Conservation (phyloP, 169 alveolate genomes). For the Ichthyophthirius multifiliis region DNA sequence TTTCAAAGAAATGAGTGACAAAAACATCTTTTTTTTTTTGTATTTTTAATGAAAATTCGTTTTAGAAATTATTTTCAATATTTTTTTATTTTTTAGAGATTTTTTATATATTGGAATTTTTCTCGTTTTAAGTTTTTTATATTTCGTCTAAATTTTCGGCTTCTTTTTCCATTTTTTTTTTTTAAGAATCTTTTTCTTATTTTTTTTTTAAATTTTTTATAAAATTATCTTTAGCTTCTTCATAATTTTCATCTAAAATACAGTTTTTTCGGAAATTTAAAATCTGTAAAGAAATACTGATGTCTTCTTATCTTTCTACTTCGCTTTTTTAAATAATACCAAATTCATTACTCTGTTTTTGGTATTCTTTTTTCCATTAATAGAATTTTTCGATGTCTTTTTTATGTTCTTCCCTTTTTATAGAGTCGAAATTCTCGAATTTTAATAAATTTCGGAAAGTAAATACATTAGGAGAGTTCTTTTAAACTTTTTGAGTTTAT, state of each 20-base stretch:
- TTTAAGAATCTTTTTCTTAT: no score
- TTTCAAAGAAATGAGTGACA: conserved; percentile 36
- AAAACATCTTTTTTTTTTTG: conserved; percentile 7
- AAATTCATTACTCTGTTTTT: conserved; percentile 12
- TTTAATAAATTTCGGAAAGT: conserved; percentile 57
- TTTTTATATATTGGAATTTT: not conserved
- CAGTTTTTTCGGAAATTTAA: conserved; percentile 30
- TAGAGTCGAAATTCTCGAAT: conserved; percentile 42
- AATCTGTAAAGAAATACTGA: conserved; percentile 29
- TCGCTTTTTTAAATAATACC: conserved; percentile 31
- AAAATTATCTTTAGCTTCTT: conserved; percentile 15
- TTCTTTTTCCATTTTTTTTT: not conserved
- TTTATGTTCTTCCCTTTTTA: conserved; percentile 44
- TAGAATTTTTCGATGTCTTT: conserved; percentile 45
- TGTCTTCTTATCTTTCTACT: conserved; percentile 42
- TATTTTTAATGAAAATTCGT: not conserved
- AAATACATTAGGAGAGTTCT: conserved; percentile 55
- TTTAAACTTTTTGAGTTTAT: conserved; percentile 30
- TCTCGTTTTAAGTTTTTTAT: not conserved
- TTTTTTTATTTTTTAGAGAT: conserved; percentile 2
- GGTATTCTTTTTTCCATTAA: conserved; percentile 18
- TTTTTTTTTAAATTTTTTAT: no score
- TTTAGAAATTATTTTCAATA: not conserved
- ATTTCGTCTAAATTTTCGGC: not conserved
- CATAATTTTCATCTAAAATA: conserved; percentile 25